phyloP scores from a whole-genome alignment of 768 basidiomycete species.

The Mycena leptocephala region DNA sequence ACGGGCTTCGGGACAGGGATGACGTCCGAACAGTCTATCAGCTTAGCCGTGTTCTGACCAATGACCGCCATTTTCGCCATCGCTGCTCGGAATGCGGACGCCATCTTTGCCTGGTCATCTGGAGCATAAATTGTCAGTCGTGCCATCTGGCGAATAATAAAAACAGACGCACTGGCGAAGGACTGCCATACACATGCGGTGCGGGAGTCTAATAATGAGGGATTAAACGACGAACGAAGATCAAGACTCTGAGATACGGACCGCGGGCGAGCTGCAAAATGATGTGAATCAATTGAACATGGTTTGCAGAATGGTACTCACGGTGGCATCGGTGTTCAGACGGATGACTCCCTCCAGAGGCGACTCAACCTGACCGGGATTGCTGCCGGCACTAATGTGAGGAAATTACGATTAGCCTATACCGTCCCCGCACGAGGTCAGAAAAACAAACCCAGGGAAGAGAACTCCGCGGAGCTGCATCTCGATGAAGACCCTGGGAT shows the following conservation, averaged over 20 bases:
- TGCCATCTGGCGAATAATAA: not conserved
- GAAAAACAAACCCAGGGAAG: conserved; percentile 42
- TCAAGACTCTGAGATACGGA: conserved; percentile 11
- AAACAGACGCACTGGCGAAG: conserved; percentile 41
- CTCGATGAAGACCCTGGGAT: conserved; percentile 47
- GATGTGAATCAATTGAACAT: too few relatives aligned
- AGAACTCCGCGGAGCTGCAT: conserved; percentile 46
- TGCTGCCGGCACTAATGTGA: conserved; percentile 38
- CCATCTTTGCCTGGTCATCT: conserved; percentile 45
- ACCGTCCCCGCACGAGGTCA: not conserved
- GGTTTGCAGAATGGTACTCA: not conserved
- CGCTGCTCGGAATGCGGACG: conserved; percentile 44
- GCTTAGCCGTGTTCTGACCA: conserved; percentile 43
- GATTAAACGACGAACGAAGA: conserved; percentile 40
- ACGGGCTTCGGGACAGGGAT: conserved; percentile 44
- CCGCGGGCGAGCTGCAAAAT: conserved; percentile 36
- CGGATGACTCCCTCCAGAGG: conserved; percentile 38
- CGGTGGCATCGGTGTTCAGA: conserved; percentile 37
- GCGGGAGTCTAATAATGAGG: conserved; percentile 42
- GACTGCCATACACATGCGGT: conserved; percentile 57
- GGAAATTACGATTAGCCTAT: not conserved
- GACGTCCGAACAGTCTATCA: conserved; percentile 57
- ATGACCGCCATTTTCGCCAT: conserved; percentile 53
- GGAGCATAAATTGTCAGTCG: not conserved
- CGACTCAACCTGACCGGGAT: conserved; percentile 40